Percentiles rank a stretch among this genome's conserved stretches.
phyloP scores from a whole-genome alignment of 768 basidiomycete species.

The Leccinum obscurum region DNA sequence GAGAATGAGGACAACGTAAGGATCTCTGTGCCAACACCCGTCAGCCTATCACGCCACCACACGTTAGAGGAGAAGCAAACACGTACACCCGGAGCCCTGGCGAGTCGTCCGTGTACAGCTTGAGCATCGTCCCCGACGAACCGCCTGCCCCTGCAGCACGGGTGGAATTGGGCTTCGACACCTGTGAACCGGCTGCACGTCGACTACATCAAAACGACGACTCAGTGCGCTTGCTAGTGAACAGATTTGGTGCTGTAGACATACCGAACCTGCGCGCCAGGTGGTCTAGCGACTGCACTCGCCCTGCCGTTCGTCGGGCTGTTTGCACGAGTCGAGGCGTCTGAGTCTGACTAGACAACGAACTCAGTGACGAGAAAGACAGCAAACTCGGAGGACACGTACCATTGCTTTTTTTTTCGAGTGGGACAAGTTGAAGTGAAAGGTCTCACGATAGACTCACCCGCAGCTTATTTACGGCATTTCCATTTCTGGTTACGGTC shows the following conservation, averaged over 20 bases:
- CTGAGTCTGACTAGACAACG: constrained; percentile 73
- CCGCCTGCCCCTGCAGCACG: constrained; percentile 95
- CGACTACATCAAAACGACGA: constrained; percentile 45
- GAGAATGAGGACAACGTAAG: constrained; percentile 93
- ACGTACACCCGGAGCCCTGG: constrained; percentile 96
- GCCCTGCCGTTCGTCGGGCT: constrained; percentile 42
- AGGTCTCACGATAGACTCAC: constrained; percentile 9
- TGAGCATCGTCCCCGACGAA: constrained; percentile 97
- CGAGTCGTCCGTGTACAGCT: constrained; percentile 97
- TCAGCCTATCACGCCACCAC: neutral
- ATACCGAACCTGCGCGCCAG: constrained; percentile 81
- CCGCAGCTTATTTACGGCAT: constrained; percentile 11
- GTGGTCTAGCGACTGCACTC: constrained; percentile 64
- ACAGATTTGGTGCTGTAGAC: constrained; percentile 23
- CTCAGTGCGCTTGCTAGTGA: neutral
- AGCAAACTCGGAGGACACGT: constrained; percentile 11
- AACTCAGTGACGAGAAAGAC: neutral
- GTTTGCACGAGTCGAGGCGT: constrained; percentile 49
- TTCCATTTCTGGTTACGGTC: constrained; percentile 15
- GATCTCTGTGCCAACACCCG: constrained; percentile 60
- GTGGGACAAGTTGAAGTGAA: constrained; percentile 20
- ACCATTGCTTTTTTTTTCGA: constrained; percentile 31
- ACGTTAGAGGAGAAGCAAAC: neutral
- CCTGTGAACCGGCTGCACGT: constrained; percentile 67
- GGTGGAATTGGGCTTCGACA: constrained; percentile 76